These are phyloP conservation scores for Leishmania tarentolae DNA, from an alignment of 208 protist genomes.

Conservation along the genomic window DNA sequence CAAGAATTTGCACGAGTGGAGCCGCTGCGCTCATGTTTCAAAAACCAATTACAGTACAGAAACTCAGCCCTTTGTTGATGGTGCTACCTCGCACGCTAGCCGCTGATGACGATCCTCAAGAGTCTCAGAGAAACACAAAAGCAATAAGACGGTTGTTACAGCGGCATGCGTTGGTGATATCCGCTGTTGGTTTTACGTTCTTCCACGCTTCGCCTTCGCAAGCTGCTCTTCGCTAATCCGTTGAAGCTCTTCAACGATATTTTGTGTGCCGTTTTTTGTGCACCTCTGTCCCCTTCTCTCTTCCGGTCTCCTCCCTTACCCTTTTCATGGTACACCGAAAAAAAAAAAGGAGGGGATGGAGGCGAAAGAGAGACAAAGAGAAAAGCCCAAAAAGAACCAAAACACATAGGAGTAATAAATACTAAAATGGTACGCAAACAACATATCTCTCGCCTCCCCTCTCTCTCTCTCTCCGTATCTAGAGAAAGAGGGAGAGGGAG, in stretches of 20 bases:
- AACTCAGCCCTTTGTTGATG: neutral
- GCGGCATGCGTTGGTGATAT: neutral
- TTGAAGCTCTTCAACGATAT: neutral
- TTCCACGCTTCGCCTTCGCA: neutral
- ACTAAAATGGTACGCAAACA: too few species aligned
- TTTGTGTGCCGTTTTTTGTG: neutral
- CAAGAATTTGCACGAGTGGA: neutral
- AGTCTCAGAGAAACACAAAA: neutral
- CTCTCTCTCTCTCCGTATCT: too few species aligned
- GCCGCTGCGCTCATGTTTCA: neutral
- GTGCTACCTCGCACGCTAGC: neutral
- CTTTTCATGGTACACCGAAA: too few species aligned
- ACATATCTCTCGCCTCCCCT: too few species aligned
- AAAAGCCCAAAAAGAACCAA: too few species aligned
- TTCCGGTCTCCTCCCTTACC: too few species aligned
- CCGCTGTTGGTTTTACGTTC: neutral
- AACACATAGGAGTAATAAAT: too few species aligned
- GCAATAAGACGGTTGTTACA: neutral
- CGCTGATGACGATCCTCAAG: neutral
- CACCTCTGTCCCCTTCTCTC: neutral
- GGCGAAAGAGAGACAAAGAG: too few species aligned
- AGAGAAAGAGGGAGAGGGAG: too few species aligned
- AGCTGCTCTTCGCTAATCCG: neutral
- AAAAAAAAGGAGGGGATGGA: too few species aligned
- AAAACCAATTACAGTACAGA: neutral